Evolutionary conservation across 139 green algal genomes (phyloP).

Genomic region (Chlamydomonas eustigma): DNA sequence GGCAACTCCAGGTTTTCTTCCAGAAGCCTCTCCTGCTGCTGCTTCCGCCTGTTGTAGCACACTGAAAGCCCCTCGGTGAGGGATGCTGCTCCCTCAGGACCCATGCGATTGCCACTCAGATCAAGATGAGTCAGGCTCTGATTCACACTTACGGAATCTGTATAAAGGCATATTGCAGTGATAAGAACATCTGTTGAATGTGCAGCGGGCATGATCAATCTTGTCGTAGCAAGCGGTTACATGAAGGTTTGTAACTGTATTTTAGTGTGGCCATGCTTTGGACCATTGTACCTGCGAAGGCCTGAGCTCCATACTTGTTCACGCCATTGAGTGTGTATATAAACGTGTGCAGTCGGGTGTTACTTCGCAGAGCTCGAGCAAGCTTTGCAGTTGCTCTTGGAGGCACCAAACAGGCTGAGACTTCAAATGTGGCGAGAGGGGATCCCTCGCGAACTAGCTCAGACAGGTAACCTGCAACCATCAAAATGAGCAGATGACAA

Average conservation of each 20-base stretch:
- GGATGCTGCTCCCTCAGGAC: background rate
- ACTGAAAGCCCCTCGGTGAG: background rate
- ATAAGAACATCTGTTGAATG: too few species aligned
- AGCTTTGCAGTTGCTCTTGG: background rate
- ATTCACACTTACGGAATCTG: too few species aligned
- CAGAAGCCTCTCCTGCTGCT: too few species aligned
- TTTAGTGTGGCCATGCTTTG: too few species aligned
- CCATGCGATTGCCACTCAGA: background rate
- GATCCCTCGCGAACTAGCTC: background rate
- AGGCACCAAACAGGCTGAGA: background rate
- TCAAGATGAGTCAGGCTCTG: background rate
- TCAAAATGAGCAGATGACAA: too few species aligned
- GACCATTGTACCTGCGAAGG: background rate
- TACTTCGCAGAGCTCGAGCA: background rate
- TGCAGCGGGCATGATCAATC: too few species aligned
- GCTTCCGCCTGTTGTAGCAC: too few species aligned
- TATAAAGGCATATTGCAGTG: too few species aligned
- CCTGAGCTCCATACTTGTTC: background rate
- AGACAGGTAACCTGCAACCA: background rate
- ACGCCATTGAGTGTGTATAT: background rate
- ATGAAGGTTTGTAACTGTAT: too few species aligned
- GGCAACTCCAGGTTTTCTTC: background rate
- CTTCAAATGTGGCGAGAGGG: background rate
- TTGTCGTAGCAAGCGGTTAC: too few species aligned
- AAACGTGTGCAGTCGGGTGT: background rate